Evolutionary conservation across 2,329 filamentous ascomycete species (phyloP).

Genomic region (Ophiostoma novo-ulmi): DNA sequence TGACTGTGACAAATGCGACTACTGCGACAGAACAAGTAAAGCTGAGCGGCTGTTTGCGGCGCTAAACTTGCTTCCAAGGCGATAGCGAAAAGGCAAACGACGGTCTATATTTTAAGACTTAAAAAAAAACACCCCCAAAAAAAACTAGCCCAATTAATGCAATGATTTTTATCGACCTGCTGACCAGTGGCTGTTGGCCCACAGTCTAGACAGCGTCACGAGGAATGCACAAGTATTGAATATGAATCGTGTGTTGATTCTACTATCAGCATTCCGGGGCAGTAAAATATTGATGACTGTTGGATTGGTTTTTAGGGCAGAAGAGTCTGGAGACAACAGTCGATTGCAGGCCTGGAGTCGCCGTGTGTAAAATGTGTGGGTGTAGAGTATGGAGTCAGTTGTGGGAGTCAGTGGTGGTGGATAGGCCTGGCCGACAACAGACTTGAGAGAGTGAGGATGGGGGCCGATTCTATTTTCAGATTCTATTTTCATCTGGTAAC

Average conservation of each 20-base stretch:
- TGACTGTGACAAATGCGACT: too few relatives aligned
- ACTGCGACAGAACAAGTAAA: not conserved
- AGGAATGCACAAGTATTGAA: slow-evolving; percentile 1
- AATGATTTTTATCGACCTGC: not conserved
- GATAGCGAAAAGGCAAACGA: not conserved
- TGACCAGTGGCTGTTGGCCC: not conserved
- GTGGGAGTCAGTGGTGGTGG: not conserved
- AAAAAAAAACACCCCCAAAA: not conserved
- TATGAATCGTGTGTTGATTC: not conserved
- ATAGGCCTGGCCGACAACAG: not conserved
- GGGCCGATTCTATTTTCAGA: not conserved
- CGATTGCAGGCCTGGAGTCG: not conserved
- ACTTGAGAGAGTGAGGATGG: not conserved
- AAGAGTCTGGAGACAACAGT: not conserved
- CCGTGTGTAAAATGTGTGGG: slow-evolving; percentile 1
- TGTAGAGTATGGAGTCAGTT: not conserved
- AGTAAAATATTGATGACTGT: slow-evolving; percentile 10
- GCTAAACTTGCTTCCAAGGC: not conserved
- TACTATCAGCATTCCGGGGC: slow-evolving; percentile 8
- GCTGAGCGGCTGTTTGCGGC: slow-evolving; percentile 8
- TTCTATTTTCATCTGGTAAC: not conserved
- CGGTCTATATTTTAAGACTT: not conserved
- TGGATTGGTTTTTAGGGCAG: not conserved
- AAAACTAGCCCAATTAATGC: too few relatives aligned
- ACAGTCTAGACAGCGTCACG: not conserved